Evolutionary conservation across 1,284 basidiomycete species (phyloP), one percentile per base, ranked within the genome.

Genomic region (Marasmius tenuissimus): DNA sequence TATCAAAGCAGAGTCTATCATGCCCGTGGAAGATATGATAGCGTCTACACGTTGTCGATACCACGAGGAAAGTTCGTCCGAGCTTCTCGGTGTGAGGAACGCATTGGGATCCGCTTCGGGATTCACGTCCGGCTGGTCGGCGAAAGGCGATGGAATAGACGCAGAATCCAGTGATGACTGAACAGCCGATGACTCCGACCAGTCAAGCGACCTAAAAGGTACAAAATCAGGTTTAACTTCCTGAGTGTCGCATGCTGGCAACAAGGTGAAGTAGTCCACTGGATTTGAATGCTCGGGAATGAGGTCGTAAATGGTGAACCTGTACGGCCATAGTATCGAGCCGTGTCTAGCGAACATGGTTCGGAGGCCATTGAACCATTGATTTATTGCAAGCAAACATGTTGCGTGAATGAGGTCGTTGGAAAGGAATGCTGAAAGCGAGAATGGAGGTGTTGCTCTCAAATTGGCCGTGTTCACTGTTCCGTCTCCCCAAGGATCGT

Each of bases 1-100:
- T 10, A 86, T 84, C 14, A 97, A 80, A 14, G 94, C 93, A 33
- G 86, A 73, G 68, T 96, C 92, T 37, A 94, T 77, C 74, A 94
- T 85, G 0, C 94, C 94, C 0, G 89, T 88, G 1, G 80, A 78
- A 10, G 78, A 71, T 52, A 94, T 84, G 58, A 94, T 82, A 37
- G 69, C 66, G 48, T 88, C 78, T 33, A 93, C 85, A 37, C 88
- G 87, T 1, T 66, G 66, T 63, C 77, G 82, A 76, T 96, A 97
- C 95, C 94, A 98, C 16, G 72, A 63, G 5, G 84, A 76, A 1
- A 97, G 77, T 38, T 86, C 83, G 18, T 71, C 71, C 38, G 70
- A 66, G 40, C 76, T 69, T 5, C 79, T 65, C 1, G 72, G 72
- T 12, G 71, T 67, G 6, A 54, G 53, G 14, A 68, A 63, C 42